These are phyloP conservation scores for Eragrostis curvula DNA, from an alignment of 176 grass and related monocot genomes.

Conservation along the genomic window DNA sequence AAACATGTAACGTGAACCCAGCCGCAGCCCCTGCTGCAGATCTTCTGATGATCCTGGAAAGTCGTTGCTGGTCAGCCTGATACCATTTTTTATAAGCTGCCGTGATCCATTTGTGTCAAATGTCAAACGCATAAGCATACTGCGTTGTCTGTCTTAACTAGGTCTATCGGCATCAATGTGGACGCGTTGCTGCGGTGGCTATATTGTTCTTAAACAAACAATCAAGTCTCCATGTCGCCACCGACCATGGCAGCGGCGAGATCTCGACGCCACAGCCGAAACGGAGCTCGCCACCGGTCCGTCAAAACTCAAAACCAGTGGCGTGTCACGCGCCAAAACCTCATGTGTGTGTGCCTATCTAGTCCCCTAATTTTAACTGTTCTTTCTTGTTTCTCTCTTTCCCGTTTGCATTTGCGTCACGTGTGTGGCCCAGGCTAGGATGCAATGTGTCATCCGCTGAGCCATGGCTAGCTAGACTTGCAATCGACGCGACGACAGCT, in stretches of 20 bases:
- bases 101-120: background rate
- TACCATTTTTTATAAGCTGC: background rate
- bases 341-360: background rate
- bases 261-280: background rate
- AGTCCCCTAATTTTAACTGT: too few species aligned
- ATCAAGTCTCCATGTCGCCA: background rate
- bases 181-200: background rate
- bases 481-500: background rate
- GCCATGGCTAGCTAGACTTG: background rate
- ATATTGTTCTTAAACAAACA: background rate
- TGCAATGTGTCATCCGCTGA: background rate
- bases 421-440: constrained; percentile 3
- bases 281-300: background rate
- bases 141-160: background rate
- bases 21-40: background rate
- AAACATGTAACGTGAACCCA: background rate
- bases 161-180: background rate
- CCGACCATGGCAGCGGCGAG: background rate
- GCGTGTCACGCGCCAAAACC: constrained; percentile 2
- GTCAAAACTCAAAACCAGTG: background rate
- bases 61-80: background rate
- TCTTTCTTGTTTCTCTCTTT: too few species aligned
- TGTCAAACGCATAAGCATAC: background rate
- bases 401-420: background rate
- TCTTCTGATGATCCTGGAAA: background rate